Evolutionary conservation across 1,284 basidiomycete genomes (phyloP).

Genomic region (Fistulina hepatica): DNA sequence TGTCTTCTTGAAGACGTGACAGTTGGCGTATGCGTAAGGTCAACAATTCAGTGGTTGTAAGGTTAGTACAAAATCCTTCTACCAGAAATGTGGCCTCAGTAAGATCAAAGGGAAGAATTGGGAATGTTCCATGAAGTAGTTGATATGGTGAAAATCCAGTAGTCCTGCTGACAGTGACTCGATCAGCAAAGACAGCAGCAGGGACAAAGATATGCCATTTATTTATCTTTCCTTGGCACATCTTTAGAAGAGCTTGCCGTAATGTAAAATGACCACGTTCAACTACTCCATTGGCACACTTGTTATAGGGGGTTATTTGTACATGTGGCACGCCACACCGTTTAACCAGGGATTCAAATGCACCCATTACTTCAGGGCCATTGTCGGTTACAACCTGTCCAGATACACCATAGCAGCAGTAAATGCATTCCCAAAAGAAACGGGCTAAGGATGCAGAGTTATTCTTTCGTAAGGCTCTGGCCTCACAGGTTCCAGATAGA

Average conservation of each 20-base stretch:
- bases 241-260: conserved; percentile 18
- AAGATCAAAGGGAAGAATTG: conserved; percentile 19
- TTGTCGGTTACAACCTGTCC: conserved; percentile 27
- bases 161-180: conserved; percentile 16
- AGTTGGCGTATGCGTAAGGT: conserved; percentile 11
- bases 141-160: conserved; percentile 21
- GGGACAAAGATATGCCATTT: conserved; percentile 5
- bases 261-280: conserved; percentile 21
- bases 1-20: conserved; percentile 3
- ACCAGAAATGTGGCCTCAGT: conserved; percentile 19
- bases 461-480: conserved; percentile 16
- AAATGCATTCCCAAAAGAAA: conserved; percentile 24
- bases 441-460: conserved; percentile 15
- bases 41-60: conserved; percentile 11
- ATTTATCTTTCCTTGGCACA: background rate
- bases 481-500: conserved; percentile 23
- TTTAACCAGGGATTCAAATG: conserved; percentile 13
- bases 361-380: conserved; percentile 17
- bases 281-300: conserved; percentile 20
- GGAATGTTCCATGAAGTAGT: conserved; percentile 17
- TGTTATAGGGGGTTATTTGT: conserved; percentile 20
- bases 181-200: conserved; percentile 16
- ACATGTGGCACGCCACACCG: conserved; percentile 7
- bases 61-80: conserved; percentile 8
- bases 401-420: conserved; percentile 25